phyloP scores from a whole-genome alignment of 805 yeast genomes.

The Metschnikowia corniflorae region DNA sequence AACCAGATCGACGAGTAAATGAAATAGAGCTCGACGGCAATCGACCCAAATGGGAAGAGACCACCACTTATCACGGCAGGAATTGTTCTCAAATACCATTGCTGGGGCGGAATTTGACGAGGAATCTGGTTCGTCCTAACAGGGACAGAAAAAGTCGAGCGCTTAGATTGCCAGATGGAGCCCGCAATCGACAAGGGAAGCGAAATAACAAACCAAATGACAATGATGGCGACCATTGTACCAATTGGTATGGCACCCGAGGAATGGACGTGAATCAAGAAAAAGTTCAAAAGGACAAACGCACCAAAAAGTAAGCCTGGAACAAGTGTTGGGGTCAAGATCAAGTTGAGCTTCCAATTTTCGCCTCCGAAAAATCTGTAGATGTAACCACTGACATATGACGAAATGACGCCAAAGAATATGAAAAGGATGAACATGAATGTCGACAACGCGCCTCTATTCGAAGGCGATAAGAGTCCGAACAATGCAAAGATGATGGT shows the following conservation, averaged over 20 bases:
- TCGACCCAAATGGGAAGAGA: constrained; percentile 89
- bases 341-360: constrained; percentile 81
- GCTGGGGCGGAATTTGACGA: constrained; percentile 91
- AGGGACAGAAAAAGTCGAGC: constrained; percentile 59
- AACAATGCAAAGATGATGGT: constrained; percentile 80
- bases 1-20: constrained; percentile 91
- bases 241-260: constrained; percentile 96
- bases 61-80: constrained; percentile 77
- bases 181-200: constrained; percentile 83
- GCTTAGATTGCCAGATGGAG: constrained; percentile 71
- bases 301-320: constrained; percentile 72
- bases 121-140: constrained; percentile 94
- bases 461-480: constrained; percentile 90
- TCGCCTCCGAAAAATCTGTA: constrained; percentile 92
- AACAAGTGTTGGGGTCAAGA: constrained; percentile 76
- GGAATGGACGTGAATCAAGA: constrained; percentile 70
- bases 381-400: constrained; percentile 79
- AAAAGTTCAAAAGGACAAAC: constrained; percentile 73
- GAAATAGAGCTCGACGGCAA: constrained; percentile 92
- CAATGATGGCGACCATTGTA: constrained; percentile 75
- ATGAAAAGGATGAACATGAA: constrained; percentile 84
- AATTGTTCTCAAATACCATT: constrained; percentile 68
- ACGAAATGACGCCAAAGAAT: constrained; percentile 74
- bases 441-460: constrained; percentile 90
- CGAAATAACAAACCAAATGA: constrained; percentile 82